Conservation (phyloP, 352 stramenopile genomes). For the Phytophthora boehmeriae region DNA sequence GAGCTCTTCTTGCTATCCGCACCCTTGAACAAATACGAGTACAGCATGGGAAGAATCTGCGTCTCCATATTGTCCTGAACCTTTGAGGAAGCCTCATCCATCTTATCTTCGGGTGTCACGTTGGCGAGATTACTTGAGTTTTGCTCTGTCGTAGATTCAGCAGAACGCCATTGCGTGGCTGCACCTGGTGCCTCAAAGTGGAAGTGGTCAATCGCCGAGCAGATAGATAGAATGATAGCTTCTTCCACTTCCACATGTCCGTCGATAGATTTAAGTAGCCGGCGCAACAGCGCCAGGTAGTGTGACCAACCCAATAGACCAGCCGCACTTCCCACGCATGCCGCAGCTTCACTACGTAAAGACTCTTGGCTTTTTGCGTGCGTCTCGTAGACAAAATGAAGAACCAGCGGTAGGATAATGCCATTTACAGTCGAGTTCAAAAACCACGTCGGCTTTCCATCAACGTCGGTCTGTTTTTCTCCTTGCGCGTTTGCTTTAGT, state of each 20-base stretch:
- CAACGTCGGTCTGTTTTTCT: conserved; percentile 19
- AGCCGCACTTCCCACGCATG: conserved; percentile 90
- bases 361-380: conserved; percentile 93
- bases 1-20: conserved; percentile 76
- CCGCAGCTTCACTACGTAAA: conserved; percentile 93
- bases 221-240: conserved; percentile 91
- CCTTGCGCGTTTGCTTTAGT: conserved; percentile 28
- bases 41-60: conserved; percentile 86
- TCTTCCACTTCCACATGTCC: conserved; percentile 93
- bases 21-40: conserved; percentile 87
- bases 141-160: conserved; percentile 2
- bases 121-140: conserved; percentile 5
- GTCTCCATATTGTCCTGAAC: conserved; percentile 81
- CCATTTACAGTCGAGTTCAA: conserved; percentile 92
- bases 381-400: conserved; percentile 97
- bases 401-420: conserved; percentile 94
- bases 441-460: conserved; percentile 47
- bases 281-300: conserved; percentile 93
- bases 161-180: conserved; percentile 39
- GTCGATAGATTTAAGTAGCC: conserved; percentile 92
- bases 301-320: conserved; percentile 96
- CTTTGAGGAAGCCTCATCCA: conserved; percentile 43
- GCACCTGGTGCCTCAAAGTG: conserved; percentile 89
- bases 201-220: conserved; percentile 95
- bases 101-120: conserved; percentile 20